phyloP scores from a whole-genome alignment of 352 stramenopile genomes.

The Globisporangium paroecandrum region DNA sequence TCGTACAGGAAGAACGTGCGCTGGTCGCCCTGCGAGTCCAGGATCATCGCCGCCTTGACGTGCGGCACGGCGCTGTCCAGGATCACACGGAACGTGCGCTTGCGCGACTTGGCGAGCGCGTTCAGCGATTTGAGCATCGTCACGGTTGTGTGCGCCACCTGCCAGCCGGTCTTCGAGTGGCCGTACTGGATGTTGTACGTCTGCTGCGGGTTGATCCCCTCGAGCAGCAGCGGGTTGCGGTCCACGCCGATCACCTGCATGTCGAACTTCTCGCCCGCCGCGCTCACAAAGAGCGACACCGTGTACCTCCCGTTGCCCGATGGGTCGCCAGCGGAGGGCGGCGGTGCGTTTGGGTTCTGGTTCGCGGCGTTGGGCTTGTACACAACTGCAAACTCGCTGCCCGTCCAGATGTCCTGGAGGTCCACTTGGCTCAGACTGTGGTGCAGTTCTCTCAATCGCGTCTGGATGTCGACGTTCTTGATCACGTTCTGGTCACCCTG shows the following conservation, averaged over 20 bases:
- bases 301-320: slow-evolving; percentile 49
- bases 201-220: slow-evolving; percentile 57
- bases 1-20: slow-evolving; percentile 86
- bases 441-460: slow-evolving; percentile 77
- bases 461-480: slow-evolving; percentile 84
- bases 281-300: slow-evolving; percentile 74
- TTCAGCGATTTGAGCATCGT: slow-evolving; percentile 80
- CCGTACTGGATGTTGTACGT: slow-evolving; percentile 75
- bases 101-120: slow-evolving; percentile 54
- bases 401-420: slow-evolving; percentile 78
- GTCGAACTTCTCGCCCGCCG: slow-evolving; percentile 74
- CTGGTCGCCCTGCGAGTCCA: slow-evolving; percentile 83
- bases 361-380: slow-evolving; percentile 39
- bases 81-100: slow-evolving; percentile 79
- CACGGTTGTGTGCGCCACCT: slow-evolving; percentile 77
- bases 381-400: slow-evolving; percentile 66
- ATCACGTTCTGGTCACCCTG: slow-evolving; percentile 59
- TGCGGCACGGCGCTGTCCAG: slow-evolving; percentile 79
- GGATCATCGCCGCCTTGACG: slow-evolving; percentile 83
- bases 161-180: slow-evolving; percentile 78
- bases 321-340: not conserved
- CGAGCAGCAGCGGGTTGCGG: slow-evolving; percentile 48
- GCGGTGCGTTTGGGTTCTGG: not conserved
- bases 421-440: slow-evolving; percentile 57
- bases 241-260: slow-evolving; percentile 80